phyloP scores from a whole-genome alignment of 495 filamentous ascomycete genomes.

The Glonium stellatum region DNA sequence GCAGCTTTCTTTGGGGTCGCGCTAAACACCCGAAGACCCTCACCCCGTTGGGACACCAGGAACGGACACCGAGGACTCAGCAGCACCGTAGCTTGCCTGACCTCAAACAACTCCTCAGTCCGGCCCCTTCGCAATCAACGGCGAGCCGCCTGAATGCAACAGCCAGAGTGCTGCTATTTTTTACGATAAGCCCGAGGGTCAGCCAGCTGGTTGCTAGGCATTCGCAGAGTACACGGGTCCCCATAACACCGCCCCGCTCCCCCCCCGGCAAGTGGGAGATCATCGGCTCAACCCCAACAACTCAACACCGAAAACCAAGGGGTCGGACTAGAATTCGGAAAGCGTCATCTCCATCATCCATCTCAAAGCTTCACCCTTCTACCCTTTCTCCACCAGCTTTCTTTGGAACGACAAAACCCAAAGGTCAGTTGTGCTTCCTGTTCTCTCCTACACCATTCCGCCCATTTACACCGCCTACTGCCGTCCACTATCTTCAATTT shows the following conservation, averaged over 20 bases:
- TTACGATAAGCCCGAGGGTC: neutral
- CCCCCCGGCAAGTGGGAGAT: too few relatives aligned
- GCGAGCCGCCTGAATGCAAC: neutral
- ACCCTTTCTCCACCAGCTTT: neutral
- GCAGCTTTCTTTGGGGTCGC: neutral
- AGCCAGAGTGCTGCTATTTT: neutral
- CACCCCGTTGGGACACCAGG: neutral
- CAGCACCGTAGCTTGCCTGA: neutral
- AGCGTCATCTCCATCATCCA: conserved; percentile 17
- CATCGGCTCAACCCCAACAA: conserved; percentile 13
- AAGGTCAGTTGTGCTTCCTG: conserved; percentile 8
- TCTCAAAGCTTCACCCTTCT: conserved; percentile 1
- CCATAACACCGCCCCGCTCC: conserved; percentile 11
- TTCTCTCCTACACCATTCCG: neutral
- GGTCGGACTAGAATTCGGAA: conserved; percentile 10
- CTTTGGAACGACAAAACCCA: neutral
- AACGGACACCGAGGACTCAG: neutral
- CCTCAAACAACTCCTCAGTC: neutral
- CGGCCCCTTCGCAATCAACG: neutral
- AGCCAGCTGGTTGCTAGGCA: neutral
- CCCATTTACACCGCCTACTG: neutral
- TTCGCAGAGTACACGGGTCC: conserved; percentile 16
- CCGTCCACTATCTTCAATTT: neutral
- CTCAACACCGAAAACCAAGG: conserved; percentile 20
- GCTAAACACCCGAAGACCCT: neutral